phyloP scores from a whole-genome alignment of 169 alveolate species.

The Cryptosporidium viatorum region DNA sequence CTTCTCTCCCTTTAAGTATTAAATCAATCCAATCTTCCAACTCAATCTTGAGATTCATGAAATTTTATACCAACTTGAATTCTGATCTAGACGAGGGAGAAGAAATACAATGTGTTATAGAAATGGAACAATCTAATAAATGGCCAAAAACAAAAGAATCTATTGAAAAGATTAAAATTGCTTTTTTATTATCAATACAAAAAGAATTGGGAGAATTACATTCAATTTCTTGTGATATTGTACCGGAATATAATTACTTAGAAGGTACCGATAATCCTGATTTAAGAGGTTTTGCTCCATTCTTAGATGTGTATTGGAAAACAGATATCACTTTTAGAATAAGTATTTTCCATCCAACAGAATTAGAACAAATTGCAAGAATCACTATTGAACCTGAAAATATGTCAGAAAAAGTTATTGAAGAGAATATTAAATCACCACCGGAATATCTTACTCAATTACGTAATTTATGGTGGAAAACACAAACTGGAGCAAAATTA shows the following conservation, averaged over 20 bases:
- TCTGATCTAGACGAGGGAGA: neutral
- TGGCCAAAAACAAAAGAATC: conserved; percentile 69
- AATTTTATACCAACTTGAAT: neutral
- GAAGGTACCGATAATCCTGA: neutral
- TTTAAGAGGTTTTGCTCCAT: conserved; percentile 24
- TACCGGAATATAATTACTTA: conserved; percentile 17
- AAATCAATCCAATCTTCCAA: conserved; percentile 33
- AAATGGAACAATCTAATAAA: conserved; percentile 62
- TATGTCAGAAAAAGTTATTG: conserved; percentile 8
- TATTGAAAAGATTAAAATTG: conserved; percentile 44
- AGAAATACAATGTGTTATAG: conserved; percentile 48
- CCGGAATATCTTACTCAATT: neutral
- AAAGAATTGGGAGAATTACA: conserved; percentile 43
- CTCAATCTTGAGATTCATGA: conserved; percentile 38
- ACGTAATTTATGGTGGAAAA: conserved; percentile 57
- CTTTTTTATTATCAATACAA: conserved; percentile 48
- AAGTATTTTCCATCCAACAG: conserved; percentile 45
- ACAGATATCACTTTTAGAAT: conserved; percentile 26
- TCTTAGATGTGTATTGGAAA: conserved; percentile 65
- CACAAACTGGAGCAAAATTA: conserved; percentile 18
- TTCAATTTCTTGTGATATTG: conserved; percentile 25
- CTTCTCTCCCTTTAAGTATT: conserved; percentile 62
- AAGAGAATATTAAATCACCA: conserved; percentile 14
- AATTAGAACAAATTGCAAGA: conserved; percentile 17
- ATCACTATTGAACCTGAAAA: conserved; percentile 21